phyloP scores from a whole-genome alignment of 1,284 basidiomycete genomes.

The Phellopilus nigrolimitatus region DNA sequence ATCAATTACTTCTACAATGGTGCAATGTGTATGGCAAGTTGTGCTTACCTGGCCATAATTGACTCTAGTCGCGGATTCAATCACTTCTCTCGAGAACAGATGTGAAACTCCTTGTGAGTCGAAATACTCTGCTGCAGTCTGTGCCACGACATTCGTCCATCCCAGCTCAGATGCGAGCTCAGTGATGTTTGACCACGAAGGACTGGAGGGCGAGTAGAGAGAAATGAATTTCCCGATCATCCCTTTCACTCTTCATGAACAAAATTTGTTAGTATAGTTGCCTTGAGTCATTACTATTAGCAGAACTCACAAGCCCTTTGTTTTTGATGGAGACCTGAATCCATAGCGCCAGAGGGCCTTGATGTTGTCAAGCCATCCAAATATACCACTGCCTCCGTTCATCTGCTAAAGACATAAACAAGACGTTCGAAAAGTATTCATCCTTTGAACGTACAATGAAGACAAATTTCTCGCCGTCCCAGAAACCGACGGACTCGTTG shows the following conservation, averaged over 20 bases:
- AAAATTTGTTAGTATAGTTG: conserved; percentile 1
- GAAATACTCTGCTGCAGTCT: conserved; percentile 60
- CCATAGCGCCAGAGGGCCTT: conserved; percentile 84
- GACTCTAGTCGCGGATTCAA: conserved; percentile 81
- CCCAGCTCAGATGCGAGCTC: conserved; percentile 50
- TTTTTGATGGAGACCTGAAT: conserved; percentile 55
- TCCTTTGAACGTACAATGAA: conserved; percentile 46
- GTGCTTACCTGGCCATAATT: conserved; percentile 77
- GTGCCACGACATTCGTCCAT: conserved; percentile 48
- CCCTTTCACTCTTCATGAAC: conserved; percentile 45
- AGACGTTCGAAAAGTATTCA: conserved; percentile 23
- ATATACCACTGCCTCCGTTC: conserved; percentile 45
- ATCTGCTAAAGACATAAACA: conserved; percentile 22
- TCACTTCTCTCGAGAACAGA: conserved; percentile 69
- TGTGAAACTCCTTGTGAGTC: conserved; percentile 48
- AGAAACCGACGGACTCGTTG: conserved; percentile 60
- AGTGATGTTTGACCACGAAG: conserved; percentile 61
- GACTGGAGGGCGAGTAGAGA: conserved; percentile 57
- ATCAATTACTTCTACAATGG: conserved; percentile 1
- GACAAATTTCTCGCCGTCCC: conserved; percentile 79
- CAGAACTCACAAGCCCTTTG: conserved; percentile 49
- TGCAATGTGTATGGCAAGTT: background rate
- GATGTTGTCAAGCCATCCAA: conserved; percentile 67
- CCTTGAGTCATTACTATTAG: background rate
- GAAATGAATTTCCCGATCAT: conserved; percentile 52